These are phyloP conservation scores for Rhynchospora pubera DNA, from an alignment of 176 grass and related monocot species.

Conservation along the genomic window DNA sequence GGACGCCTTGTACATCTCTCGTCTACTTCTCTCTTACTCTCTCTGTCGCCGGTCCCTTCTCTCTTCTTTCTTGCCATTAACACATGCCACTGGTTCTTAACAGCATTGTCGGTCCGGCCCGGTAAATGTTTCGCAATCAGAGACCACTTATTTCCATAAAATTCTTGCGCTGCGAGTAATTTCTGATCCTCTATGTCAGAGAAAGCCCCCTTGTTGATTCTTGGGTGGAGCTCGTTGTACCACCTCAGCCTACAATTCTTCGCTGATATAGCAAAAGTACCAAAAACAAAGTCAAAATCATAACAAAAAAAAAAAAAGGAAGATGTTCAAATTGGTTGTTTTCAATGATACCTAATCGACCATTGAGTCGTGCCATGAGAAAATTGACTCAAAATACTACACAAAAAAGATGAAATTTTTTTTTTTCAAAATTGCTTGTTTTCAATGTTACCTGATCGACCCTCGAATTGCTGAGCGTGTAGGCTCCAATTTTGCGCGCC, in stretches of 20 bases:
- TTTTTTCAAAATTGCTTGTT: neutral
- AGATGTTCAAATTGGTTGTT: no score
- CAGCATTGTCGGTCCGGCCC: conserved; percentile 79
- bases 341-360: no score
- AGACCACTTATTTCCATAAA: conserved; percentile 83
- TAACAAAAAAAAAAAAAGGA: neutral
- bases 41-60: no score
- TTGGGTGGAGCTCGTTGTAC: conserved; percentile 87
- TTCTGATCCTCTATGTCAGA: conserved; percentile 61
- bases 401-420: no score
- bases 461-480: neutral
- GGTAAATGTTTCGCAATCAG: conserved; percentile 71
- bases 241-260: conserved; percentile 94
- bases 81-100: conserved; percentile 95
- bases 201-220: conserved; percentile 70
- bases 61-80: conserved; percentile 56
- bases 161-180: conserved; percentile 55
- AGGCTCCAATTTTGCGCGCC: neutral
- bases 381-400: no score
- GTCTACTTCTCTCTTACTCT: neutral
- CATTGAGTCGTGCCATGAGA: no score
- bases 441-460: neutral
- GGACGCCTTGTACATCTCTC: neutral
- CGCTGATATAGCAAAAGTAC: conserved; percentile 22
- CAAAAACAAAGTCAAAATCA: neutral